Evolutionary conservation across 148 eudicot genomes (phyloP).

Genomic region (Chenopodium formosanum): DNA sequence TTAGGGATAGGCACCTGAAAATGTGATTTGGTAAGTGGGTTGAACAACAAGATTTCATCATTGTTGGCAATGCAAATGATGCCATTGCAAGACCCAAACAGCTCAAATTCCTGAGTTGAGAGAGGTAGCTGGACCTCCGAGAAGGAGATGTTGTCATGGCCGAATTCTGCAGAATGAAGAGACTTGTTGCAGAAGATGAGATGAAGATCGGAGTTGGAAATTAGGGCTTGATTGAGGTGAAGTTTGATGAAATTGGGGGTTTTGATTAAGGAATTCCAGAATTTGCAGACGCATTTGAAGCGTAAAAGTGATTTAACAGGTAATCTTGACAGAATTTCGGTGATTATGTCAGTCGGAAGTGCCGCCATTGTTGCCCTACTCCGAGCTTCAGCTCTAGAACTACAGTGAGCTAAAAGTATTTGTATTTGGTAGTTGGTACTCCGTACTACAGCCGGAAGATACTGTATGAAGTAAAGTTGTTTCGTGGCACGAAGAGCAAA

Average conservation of each 20-base stretch:
- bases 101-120: too few relatives aligned
- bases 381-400: too few relatives aligned
- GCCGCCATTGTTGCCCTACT: neutral
- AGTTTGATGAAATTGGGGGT: slow-evolving; percentile 8
- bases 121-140: too few relatives aligned
- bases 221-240: slow-evolving; percentile 13
- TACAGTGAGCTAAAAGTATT: too few relatives aligned
- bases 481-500: too few relatives aligned
- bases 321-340: slow-evolving; percentile 4
- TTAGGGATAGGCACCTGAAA: neutral
- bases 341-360: neutral
- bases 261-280: slow-evolving; percentile 13
- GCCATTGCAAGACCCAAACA: neutral
- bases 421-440: too few relatives aligned
- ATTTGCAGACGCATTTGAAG: slow-evolving; percentile 12
- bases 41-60: neutral
- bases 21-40: slow-evolving; percentile 5
- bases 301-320: slow-evolving; percentile 6
- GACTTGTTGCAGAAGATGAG: too few relatives aligned
- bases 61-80: neutral
- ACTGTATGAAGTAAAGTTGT: too few relatives aligned
- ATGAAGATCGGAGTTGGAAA: neutral
- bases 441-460: too few relatives aligned
- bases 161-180: too few relatives aligned
- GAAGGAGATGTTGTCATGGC: too few relatives aligned